A percentile compares a stretch with the other conserved stretches of the same genome.
phyloP scores from a whole-genome alignment of 306 rosid genomes.

The Dryas alaskensis region DNA sequence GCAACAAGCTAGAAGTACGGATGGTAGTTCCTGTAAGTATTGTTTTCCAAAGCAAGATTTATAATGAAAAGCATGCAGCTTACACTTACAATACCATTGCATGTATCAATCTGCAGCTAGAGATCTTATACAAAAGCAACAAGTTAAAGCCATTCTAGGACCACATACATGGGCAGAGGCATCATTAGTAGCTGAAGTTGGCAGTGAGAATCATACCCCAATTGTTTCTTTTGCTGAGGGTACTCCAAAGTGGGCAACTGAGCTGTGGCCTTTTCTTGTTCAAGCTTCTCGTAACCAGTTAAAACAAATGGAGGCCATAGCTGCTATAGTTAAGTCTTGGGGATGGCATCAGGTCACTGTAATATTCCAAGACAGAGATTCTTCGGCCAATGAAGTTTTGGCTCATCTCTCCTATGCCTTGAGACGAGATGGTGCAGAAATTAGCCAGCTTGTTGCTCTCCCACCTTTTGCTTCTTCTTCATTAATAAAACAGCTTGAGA shows the following conservation, averaged over 20 bases:
- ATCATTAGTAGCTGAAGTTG: slow-evolving; percentile 35
- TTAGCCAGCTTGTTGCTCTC: slow-evolving; percentile 28
- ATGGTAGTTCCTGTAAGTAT: too few species aligned
- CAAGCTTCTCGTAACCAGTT: slow-evolving; percentile 31
- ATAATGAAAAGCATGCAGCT: not conserved
- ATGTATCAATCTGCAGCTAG: slow-evolving; percentile 38
- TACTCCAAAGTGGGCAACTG: slow-evolving; percentile 45
- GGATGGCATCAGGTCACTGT: slow-evolving; percentile 37
- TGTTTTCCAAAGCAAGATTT: too few species aligned
- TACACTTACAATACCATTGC: not conserved
- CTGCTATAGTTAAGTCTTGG: slow-evolving; percentile 43
- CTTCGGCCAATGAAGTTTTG: slow-evolving; percentile 30
- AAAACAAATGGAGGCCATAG: slow-evolving; percentile 44
- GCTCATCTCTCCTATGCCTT: slow-evolving; percentile 36
- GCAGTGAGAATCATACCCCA: slow-evolving; percentile 30
- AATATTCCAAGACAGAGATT: slow-evolving; percentile 43
- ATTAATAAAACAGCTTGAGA: slow-evolving; percentile 38
- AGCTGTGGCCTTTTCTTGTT: slow-evolving; percentile 40
- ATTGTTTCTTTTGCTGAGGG: slow-evolving; percentile 39
- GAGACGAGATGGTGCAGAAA: slow-evolving; percentile 23
- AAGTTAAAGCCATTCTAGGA: slow-evolving; percentile 44
- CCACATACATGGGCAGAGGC: slow-evolving; percentile 52
- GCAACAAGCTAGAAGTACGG: too few species aligned
- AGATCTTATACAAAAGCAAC: slow-evolving; percentile 28
- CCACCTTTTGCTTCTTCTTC: slow-evolving; percentile 40